Base-by-base conservation (phyloP, 1,284 basidiomycete species). In the Xerocomus nothofagi region DNA sequence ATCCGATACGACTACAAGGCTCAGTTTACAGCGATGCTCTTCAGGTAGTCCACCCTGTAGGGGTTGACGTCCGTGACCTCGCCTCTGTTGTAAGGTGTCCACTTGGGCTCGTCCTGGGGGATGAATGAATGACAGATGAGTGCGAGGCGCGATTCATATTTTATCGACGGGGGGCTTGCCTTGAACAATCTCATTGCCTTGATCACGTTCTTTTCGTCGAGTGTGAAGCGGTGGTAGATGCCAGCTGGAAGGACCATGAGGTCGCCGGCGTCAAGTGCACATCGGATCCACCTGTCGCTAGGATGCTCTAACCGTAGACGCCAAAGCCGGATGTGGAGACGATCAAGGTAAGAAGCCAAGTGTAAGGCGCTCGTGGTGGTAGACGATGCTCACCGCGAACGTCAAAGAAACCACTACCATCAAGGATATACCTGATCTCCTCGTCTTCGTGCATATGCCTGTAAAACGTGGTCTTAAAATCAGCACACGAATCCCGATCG, bases 401-500 rank as follows among this genome's bases (percentile, higher is more conserved):
- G 56, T 93, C 91, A 61, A 94, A 95, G 74, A 83, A 96, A 0
- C 91, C 91, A 39, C 81, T 83, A 7, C 92, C 93, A 1, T 79
- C 77, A 34, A 90, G 75, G 56, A 94, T 84, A 65, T 89, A 96
- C 15, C 92, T 78, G 58, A 93, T 93, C 71, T 94, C 92, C 67
- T 94, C 91, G 59, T 94, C 92, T 68, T 94, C 91, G 59, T 94
- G 92, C 72, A 94, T 78, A 60, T 93, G 91, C 62, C 88, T 91
- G 50, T 53, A 49, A 14, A 18, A 4, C 36, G 8, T 17, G 0
- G 14, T 21, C 12, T n/a, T 37, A 15, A 26, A 8, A 44, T 65
- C 38, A 51, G 32, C 32, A 29, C 17, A n/a, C 33, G 10, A 26
- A 8, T 6, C n/a, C 8, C 8, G 10, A 17, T 6, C 4, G 12